A percentile compares a stretch with the other conserved stretches of the same genome.
These are phyloP conservation scores for Exobasidium rhododendri DNA, from an alignment of 1,284 basidiomycete species.

Conservation along the genomic window DNA sequence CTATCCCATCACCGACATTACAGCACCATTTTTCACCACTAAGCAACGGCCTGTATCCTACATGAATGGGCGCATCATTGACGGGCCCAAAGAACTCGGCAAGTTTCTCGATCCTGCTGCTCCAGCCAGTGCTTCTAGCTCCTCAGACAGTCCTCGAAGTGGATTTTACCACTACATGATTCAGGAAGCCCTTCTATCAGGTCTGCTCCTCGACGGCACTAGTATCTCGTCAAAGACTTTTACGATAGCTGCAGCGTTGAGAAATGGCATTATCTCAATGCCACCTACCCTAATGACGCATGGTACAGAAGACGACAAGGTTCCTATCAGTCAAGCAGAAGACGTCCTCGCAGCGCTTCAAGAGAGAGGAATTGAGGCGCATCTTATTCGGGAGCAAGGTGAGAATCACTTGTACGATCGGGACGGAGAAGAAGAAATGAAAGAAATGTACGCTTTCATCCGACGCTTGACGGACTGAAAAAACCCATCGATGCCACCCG, in stretches of 20 bases:
- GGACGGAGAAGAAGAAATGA: conserved; percentile 23
- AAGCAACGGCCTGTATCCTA: conserved; percentile 38
- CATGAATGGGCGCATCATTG: conserved; percentile 22
- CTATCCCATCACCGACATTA: conserved; percentile 41
- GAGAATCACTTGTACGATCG: conserved; percentile 34
- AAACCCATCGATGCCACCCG: no score
- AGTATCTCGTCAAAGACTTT: conserved; percentile 25
- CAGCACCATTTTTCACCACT: conserved; percentile 35
- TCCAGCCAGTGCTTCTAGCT: conserved; percentile 8
- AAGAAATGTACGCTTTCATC: conserved; percentile 35
- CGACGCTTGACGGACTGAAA: conserved; percentile 8
- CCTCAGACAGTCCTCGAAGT: conserved; percentile 15
- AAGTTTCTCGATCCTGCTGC: conserved; percentile 26
- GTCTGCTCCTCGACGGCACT: conserved; percentile 38
- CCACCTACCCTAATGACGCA: conserved; percentile 37
- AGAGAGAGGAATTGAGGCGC: conserved; percentile 15
- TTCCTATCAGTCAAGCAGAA: conserved; percentile 30
- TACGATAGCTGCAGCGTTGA: conserved; percentile 27
- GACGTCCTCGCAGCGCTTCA: conserved; percentile 33
- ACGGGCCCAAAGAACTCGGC: conserved; percentile 24
- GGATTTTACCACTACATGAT: conserved; percentile 40
- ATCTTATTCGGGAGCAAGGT: conserved; percentile 28
- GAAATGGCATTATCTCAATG: conserved; percentile 17
- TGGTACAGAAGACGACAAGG: conserved; percentile 42
- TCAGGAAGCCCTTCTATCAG: conserved; percentile 26